Conservation (phyloP, 2,329 filamentous ascomycete genomes). For the Fusarium fujikuroi region DNA sequence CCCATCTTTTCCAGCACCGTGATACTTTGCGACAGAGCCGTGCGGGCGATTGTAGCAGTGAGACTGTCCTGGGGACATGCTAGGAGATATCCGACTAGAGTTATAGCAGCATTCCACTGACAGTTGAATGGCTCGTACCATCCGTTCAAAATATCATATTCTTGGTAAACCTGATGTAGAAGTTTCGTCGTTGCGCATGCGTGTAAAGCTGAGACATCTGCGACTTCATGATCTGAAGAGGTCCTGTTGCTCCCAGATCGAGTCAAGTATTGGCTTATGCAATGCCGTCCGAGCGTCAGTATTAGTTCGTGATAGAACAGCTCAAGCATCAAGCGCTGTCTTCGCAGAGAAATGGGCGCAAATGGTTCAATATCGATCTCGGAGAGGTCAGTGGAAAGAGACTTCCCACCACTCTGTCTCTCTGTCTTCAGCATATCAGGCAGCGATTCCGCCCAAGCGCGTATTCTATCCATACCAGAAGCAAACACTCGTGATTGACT, state of each 20-base stretch:
- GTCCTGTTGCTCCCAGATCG: rapidly evolving
- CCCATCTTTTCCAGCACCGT: background rate
- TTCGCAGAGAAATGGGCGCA: background rate
- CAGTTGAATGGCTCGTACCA: background rate
- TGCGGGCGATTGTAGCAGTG: rapidly evolving
- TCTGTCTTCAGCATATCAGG: background rate
- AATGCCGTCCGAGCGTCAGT: rapidly evolving
- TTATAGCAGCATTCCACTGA: background rate
- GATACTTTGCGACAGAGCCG: background rate
- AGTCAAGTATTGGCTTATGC: background rate
- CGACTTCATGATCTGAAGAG: rapidly evolving
- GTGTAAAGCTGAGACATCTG: background rate
- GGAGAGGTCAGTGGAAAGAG: background rate
- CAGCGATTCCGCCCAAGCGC: background rate
- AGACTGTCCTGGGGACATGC: rapidly evolving
- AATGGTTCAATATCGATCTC: background rate
- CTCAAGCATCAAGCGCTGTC: background rate
- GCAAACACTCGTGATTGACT: rapidly evolving
- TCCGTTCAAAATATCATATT: background rate
- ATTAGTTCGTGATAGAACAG: background rate
- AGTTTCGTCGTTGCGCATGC: background rate
- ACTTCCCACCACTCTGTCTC: background rate
- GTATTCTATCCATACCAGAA: background rate
- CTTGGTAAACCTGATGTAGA: background rate
- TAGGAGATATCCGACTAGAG: background rate